Base-by-base conservation (phyloP, 495 filamentous ascomycete genomes). In the Talaromyces stipitatus region DNA sequence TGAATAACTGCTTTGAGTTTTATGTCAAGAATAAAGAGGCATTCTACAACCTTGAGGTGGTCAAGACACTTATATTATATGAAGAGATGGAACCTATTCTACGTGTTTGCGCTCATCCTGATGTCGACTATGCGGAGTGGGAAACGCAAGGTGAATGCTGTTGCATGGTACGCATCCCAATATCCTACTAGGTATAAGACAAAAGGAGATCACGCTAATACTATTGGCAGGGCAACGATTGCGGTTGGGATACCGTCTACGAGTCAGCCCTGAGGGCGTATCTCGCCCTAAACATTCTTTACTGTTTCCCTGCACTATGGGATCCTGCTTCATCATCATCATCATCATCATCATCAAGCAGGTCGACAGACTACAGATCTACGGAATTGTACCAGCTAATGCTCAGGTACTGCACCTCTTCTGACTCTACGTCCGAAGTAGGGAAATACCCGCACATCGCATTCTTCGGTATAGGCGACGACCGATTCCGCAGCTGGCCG, bases 11-110 rank as follows among this genome's bases (percentile, higher is more conserved):
- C 30, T 9, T 8, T 1, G 20, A 54, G 8, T 54, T 54, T n/a
- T 54, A 24, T 24, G 9, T n/a, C 2, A 10, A 12, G 3, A 63
- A 61, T 8, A 9, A 3, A 14, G 62, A 48, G 0, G 62, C 48
- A 8, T 62, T 64, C 30, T 64, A 57, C n/a, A 64, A 65, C 26
- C 14, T 66, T 10, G 51, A 66, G 54, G 12, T 66, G 10, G 54
- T 66, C 12, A 61, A 62, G 23, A 64, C 64, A 1, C 48, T 66
- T 4, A n/a, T 66, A 12, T 20, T 66, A 2, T 54, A 63, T 27
- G 62, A 62, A 7, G 60, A 66, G 47, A 66, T 66, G 60, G 60
- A 63, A 4, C 24, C 62, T 4, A 52, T 66, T 27, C 38, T 66
- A 1, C 60, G 60, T 2, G 26, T 48, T 16, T 64, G 64, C 30